phyloP scores from a whole-genome alignment of 805 yeast species.

The Wickerhamiella parazyma region DNA sequence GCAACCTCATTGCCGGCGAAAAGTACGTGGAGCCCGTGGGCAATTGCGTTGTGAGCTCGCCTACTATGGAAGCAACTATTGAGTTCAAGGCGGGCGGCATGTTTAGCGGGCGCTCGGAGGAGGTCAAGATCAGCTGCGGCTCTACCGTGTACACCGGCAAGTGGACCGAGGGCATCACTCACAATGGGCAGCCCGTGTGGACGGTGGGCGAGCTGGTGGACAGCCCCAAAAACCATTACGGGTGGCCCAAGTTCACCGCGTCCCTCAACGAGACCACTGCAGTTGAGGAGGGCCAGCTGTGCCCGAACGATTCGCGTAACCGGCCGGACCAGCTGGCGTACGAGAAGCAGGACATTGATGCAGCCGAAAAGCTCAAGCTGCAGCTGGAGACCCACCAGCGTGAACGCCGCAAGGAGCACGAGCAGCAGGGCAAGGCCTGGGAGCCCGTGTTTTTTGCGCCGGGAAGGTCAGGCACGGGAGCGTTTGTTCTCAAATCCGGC shows the following conservation, averaged over 20 bases:
- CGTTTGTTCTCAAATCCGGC: constrained; percentile 35
- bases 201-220: constrained; percentile 49
- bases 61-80: constrained; percentile 58
- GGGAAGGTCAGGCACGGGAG: constrained; percentile 25
- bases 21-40: constrained; percentile 81
- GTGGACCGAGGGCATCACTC: constrained; percentile 51
- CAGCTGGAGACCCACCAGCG: constrained; percentile 71
- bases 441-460: constrained; percentile 52
- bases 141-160: constrained; percentile 41
- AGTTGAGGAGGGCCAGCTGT: constrained; percentile 47
- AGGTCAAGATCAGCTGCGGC: constrained; percentile 25
- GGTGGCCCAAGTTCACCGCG: constrained; percentile 75
- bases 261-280: constrained; percentile 65
- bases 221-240: constrained; percentile 53
- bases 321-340: constrained; percentile 75
- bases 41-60: constrained; percentile 48
- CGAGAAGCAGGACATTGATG: constrained; percentile 42
- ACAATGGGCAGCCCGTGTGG: constrained; percentile 41
- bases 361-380: constrained; percentile 59
- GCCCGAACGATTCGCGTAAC: constrained; percentile 80
- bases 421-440: constrained; percentile 34
- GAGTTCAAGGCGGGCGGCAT: constrained; percentile 72
- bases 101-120: constrained; percentile 76
- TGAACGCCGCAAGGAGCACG: constrained; percentile 47
- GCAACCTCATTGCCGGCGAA: constrained; percentile 89